A percentile compares a stretch with the other conserved stretches of the same genome.
phyloP scores from a whole-genome alignment of 306 rosid genomes.

The Sindora glabra region DNA sequence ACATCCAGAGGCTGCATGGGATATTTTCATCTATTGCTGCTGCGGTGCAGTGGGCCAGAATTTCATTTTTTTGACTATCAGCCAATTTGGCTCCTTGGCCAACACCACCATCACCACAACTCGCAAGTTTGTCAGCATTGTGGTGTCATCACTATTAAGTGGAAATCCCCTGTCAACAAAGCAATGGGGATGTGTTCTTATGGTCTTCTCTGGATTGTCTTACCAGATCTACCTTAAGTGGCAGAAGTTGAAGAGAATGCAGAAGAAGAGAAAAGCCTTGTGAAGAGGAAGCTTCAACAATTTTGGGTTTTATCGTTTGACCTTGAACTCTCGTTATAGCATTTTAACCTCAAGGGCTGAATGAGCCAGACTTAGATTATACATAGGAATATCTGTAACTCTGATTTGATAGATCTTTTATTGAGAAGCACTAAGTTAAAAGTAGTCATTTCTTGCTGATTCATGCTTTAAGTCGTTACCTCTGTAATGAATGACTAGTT shows the following conservation, averaged over 20 bases:
- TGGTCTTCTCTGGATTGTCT: constrained; percentile 93
- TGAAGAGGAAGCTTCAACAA: constrained; percentile 33
- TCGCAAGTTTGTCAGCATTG: constrained; percentile 95
- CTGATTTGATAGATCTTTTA: constrained; percentile 29
- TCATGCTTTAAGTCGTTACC: neutral
- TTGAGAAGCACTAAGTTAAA: neutral
- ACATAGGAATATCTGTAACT: constrained; percentile 27
- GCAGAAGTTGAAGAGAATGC: constrained; percentile 74
- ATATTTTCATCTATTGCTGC: constrained; percentile 72
- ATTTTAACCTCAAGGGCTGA: constrained; percentile 19
- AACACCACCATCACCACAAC: constrained; percentile 97
- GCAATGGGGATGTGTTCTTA: constrained; percentile 86
- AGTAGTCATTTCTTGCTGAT: constrained; percentile 1
- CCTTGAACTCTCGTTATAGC: neutral
- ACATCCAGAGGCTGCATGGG: constrained; percentile 95
- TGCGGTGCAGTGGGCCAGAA: constrained; percentile 99
- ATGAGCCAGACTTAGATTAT: constrained; percentile 25
- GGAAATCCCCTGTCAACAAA: constrained; percentile 87
- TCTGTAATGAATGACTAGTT: neutral
- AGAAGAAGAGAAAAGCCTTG: constrained; percentile 71
- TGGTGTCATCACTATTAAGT: constrained; percentile 81
- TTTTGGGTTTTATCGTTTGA: constrained; percentile 47
- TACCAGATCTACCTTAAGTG: constrained; percentile 92
- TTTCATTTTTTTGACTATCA: constrained; percentile 88
- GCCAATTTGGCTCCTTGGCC: constrained; percentile 87